Percentiles rank a stretch among this genome's conserved stretches.
These are phyloP conservation scores for Rhodotorula graminis DNA, from an alignment of 768 basidiomycete genomes.

Conservation along the genomic window DNA sequence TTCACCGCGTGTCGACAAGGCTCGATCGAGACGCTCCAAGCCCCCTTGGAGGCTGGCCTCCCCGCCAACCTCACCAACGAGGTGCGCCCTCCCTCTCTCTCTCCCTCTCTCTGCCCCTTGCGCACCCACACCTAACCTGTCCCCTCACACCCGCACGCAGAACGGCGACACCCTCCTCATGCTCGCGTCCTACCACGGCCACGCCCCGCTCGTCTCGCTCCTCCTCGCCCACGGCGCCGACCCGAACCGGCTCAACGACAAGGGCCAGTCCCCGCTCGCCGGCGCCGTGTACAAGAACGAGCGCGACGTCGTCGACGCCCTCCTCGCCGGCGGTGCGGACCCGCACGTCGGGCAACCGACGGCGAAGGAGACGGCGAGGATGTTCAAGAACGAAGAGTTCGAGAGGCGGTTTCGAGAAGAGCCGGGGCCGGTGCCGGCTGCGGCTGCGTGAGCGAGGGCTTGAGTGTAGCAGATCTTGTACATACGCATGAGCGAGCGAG, in stretches of 20 bases:
- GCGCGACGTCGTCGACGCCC: slow-evolving; percentile 54
- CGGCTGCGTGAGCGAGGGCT: not conserved
- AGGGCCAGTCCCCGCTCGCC: slow-evolving; percentile 66
- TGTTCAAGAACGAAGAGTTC: slow-evolving; percentile 57
- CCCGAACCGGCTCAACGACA: slow-evolving; percentile 58
- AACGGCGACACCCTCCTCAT: slow-evolving; percentile 75
- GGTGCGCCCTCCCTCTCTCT: not conserved
- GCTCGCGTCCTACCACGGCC: slow-evolving; percentile 70
- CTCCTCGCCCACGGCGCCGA: slow-evolving; percentile 61
- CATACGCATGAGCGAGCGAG: no score
- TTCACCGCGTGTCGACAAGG: slow-evolving; percentile 21
- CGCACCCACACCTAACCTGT: no score
- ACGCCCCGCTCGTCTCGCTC: slow-evolving; percentile 54
- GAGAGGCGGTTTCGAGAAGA: not conserved
- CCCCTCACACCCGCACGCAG: not conserved
- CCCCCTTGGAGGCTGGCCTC: slow-evolving; percentile 51
- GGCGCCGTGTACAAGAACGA: slow-evolving; percentile 73
- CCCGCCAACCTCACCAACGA: slow-evolving; percentile 68
- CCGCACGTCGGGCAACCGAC: slow-evolving; percentile 63
- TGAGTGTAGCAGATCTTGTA: not conserved
- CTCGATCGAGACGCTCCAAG: not conserved
- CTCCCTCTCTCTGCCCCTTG: no score
- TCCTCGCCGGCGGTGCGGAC: slow-evolving; percentile 59
- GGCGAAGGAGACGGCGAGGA: slow-evolving; percentile 63
- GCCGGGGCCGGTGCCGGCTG: no score